Base-by-base conservation (phyloP, 139 green algal genomes). In the Auxenochlorella protothecoides region DNA sequence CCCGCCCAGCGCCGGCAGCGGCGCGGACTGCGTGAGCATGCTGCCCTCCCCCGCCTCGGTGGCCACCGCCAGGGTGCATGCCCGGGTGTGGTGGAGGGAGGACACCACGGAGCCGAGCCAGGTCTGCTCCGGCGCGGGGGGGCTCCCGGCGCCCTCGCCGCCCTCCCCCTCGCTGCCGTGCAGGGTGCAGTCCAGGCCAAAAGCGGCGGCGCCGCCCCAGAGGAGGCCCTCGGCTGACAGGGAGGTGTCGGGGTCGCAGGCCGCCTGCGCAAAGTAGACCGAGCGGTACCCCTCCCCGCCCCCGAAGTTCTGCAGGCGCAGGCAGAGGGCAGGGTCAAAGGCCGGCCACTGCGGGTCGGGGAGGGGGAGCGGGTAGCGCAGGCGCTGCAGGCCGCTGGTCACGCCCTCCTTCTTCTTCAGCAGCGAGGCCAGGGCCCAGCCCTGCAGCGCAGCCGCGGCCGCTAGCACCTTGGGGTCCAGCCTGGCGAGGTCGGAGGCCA, bases 271-370 rank as follows among this genome's bases (percentile, higher is more conserved):
- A 51, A 77, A 53, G 15, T 70, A 61, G 4, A 54, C 66, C 2
- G 59, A n/a, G 13, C 59, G 55, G 66, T 63, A 77, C 15, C 72
- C 72, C 5, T 77, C 72, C 2, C 66, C 66, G 10, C 63, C 63
- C 16, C 66, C 72, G n/a, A 77, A 68, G n/a, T 77, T 77, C 13
- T 77, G 72, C 7, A 77, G 66, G 4, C 72, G 64, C 59, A 57
- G 1, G 59, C 66, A 72, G 66, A 44, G 5, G 13, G n/a, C 16
- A 3, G 59, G 52, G 13, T 55, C 13, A 59, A 77, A 77, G 59
- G 64, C n/a, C 4, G 8, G 6, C 71, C 71, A 76, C 6, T 55
- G 13, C 4, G 71, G 71, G 64, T 66, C 62, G n/a, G 62, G 12
- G 27, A 9, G 27, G 27, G 62, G 8, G 57, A 62, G 10, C 9